A percentile compares a stretch with the other conserved stretches of the same genome.
phyloP scores from a whole-genome alignment of 352 stramenopile genomes.

The Globisporangium alternatum region DNA sequence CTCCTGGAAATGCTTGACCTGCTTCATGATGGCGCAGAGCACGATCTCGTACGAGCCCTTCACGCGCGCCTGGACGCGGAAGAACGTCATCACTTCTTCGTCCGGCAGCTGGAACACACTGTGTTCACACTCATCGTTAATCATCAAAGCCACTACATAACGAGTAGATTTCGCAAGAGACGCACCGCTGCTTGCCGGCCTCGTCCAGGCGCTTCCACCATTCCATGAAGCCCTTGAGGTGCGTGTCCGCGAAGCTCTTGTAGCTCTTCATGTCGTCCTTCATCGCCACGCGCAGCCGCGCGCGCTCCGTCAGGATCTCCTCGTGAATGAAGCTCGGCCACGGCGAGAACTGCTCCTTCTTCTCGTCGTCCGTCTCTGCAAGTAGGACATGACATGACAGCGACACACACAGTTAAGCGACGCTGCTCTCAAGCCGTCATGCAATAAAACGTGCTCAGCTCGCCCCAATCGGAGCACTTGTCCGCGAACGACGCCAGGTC shows the following conservation, averaged over 20 bases:
- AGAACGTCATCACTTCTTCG: constrained; percentile 79
- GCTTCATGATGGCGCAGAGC: constrained; percentile 88
- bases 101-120: constrained; percentile 87
- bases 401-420: not conserved
- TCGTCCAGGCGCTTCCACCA: constrained; percentile 61
- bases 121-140: not conserved
- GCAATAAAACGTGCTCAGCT: not conserved
- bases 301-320: constrained; percentile 90
- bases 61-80: constrained; percentile 84
- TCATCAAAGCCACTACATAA: too few relatives aligned
- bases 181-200: constrained; percentile 40
- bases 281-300: constrained; percentile 82
- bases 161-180: not conserved
- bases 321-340: constrained; percentile 89
- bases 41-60: constrained; percentile 91
- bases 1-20: constrained; percentile 90
- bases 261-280: constrained; percentile 76
- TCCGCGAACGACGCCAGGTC: constrained; percentile 79
- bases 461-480: constrained; percentile 89
- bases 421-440: not conserved
- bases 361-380: constrained; percentile 90
- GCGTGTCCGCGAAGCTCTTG: constrained; percentile 48
- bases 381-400: not conserved
- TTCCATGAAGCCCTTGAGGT: constrained; percentile 61
- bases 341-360: constrained; percentile 84